Evolutionary conservation across 1,284 basidiomycete species (phyloP), one percentile per base, ranked within the genome.

Genomic region (Pholiota adiposa): DNA sequence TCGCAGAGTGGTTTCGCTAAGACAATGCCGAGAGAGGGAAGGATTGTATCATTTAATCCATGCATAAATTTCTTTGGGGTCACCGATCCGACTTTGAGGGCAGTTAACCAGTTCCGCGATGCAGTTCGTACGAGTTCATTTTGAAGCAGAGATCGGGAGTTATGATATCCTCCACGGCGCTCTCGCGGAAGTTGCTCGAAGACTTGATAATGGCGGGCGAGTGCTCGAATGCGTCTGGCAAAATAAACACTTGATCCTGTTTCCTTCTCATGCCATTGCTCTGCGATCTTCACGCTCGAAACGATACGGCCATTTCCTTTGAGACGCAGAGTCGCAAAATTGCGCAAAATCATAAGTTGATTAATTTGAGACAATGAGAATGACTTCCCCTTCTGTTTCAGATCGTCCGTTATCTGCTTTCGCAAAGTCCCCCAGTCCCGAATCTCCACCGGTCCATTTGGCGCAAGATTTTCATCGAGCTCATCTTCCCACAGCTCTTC

Each of bases 131-230:
- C 55, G 57, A 14, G 21, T 48, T 77, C 72, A 60, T 77, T 69
- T 12, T 63, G 50, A 0, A 77, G 65, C 48, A 70, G 59, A 3
- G 63, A 66, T 1, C 56, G 50, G 14, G 61, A 54, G 49, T 68
- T 69, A 25, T 51, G 48, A 3, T 16, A 21, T 0, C 76, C 74
- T 27, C 74, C 75, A 18, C 67, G 61, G 18, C 67, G 55, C 59
- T 77, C 69, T 1, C 33, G 29, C 18, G 75, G 75, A 16, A 79
- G 66, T 54, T 74, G 69, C 56, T 76, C 70, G 56, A 75, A 78
- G 4, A 67, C 56, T 56, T 79, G 78, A 64, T 78, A 79, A 61
- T 78, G 71, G 5, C 62, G 62, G 53, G 73, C 72, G 33, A 77
- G 66, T 16, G 68, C 65, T 3, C 68, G 56, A n/a, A 78, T 63